These are phyloP conservation scores for Phytophthora tentaculata DNA, from an alignment of 352 stramenopile genomes.

Conservation along the genomic window DNA sequence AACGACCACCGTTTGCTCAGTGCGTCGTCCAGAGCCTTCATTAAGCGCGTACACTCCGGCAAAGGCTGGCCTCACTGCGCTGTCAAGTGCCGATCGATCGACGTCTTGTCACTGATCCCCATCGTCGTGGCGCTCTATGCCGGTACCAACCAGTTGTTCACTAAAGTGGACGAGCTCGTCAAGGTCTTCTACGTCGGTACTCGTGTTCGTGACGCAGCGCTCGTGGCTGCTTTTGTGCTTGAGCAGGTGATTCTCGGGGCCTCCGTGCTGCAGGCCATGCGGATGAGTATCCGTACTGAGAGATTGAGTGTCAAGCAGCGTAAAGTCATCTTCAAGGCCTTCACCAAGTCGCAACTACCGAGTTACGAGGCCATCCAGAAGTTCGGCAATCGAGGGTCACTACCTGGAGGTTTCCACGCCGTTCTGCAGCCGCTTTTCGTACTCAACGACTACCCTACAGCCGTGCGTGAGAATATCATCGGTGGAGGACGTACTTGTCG, in stretches of 20 bases:
- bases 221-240: slow-evolving; percentile 79
- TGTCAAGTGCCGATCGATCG: slow-evolving; percentile 82
- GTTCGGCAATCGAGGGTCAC: slow-evolving; percentile 77
- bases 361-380: slow-evolving; percentile 87
- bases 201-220: slow-evolving; percentile 68
- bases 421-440: slow-evolving; percentile 84
- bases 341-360: slow-evolving; percentile 82
- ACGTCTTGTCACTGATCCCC: slow-evolving; percentile 76
- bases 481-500: slow-evolving; percentile 78
- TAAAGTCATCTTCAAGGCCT: slow-evolving; percentile 87
- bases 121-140: slow-evolving; percentile 82
- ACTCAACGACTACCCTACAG: slow-evolving; percentile 78
- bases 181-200: slow-evolving; percentile 83
- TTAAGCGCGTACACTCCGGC: slow-evolving; percentile 77
- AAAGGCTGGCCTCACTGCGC: slow-evolving; percentile 77
- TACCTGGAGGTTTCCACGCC: slow-evolving; percentile 72
- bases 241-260: slow-evolving; percentile 82
- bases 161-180: slow-evolving; percentile 81
- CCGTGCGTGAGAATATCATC: slow-evolving; percentile 85
- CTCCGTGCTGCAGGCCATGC: slow-evolving; percentile 81
- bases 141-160: slow-evolving; percentile 80
- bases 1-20: slow-evolving; percentile 78
- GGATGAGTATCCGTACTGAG: slow-evolving; percentile 84
- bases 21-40: slow-evolving; percentile 70
- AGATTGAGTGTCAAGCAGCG: slow-evolving; percentile 81